Evolutionary conservation across 1,284 basidiomycete species (phyloP).

Genomic region (Sanguinoderma infundibulare): DNA sequence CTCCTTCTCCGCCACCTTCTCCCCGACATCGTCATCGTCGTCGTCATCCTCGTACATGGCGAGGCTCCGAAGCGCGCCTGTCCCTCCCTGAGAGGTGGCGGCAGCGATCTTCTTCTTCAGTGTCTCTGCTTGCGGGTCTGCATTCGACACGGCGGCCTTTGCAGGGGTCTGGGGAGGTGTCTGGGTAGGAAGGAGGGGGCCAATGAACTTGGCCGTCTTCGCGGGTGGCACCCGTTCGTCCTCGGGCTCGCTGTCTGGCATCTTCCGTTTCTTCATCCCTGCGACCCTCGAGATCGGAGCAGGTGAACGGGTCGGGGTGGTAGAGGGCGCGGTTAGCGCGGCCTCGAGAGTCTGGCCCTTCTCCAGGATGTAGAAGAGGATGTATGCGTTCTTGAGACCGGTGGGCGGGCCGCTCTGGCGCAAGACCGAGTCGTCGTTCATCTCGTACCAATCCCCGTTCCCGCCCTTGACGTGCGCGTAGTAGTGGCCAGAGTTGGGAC

Average conservation of each 20-base stretch:
- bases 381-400: constrained; percentile 84
- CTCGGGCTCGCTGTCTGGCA: constrained; percentile 43
- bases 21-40: constrained; percentile 48
- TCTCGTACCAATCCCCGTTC: constrained; percentile 84
- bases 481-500: constrained; percentile 97
- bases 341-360: constrained; percentile 74
- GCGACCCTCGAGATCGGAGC: constrained; percentile 49
- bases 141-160: constrained; percentile 25
- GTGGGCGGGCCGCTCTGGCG: constrained; percentile 49
- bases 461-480: constrained; percentile 84
- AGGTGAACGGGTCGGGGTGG: constrained; percentile 16
- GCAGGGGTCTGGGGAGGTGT: constrained; percentile 23
- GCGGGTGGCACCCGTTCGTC: constrained; percentile 50
- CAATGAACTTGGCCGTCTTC: constrained; percentile 60
- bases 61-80: constrained; percentile 52
- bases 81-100: constrained; percentile 35
- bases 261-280: constrained; percentile 68
- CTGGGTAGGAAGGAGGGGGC: constrained; percentile 60
- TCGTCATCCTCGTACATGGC: constrained; percentile 62
- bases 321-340: constrained; percentile 43
- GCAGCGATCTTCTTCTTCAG: constrained; percentile 70
- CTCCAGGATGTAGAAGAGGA: constrained; percentile 90
- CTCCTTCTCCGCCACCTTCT: constrained; percentile 30
- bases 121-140: constrained; percentile 63
- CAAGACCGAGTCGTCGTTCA: constrained; percentile 90